phyloP scores from a whole-genome alignment of 495 filamentous ascomycete species.

The Lasiosphaeria ovina region DNA sequence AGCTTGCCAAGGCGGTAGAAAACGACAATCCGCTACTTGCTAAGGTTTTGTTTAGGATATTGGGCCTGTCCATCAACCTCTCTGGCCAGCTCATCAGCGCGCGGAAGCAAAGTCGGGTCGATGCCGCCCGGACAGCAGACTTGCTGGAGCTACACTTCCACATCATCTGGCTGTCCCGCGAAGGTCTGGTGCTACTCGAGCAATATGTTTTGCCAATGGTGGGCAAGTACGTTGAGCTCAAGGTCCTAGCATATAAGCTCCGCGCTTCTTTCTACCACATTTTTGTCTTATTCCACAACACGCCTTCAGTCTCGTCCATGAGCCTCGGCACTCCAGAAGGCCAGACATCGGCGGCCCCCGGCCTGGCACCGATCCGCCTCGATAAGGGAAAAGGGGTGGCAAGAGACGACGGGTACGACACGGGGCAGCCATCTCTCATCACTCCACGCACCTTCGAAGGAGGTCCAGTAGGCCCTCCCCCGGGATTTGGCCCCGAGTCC shows the following conservation, averaged over 20 bases:
- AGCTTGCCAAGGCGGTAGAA: conserved; percentile 72
- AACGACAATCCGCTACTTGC: conserved; percentile 73
- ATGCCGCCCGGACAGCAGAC: conserved; percentile 74
- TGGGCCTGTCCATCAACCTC: conserved; percentile 86
- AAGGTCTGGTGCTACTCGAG: conserved; percentile 84
- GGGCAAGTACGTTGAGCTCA: conserved; percentile 65
- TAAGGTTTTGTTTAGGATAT: conserved; percentile 78
- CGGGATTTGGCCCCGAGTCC: conserved; percentile 50
- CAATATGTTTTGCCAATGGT: conserved; percentile 82
- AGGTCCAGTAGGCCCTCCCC: conserved; percentile 49
- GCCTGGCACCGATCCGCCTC: conserved; percentile 25
- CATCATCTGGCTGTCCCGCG: conserved; percentile 92
- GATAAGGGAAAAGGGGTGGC: conserved; percentile 49
- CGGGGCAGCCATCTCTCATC: conserved; percentile 33
- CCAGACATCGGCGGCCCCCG: conserved; percentile 25
- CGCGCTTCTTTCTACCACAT: conserved; percentile 94
- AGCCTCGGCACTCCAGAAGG: conserved; percentile 33
- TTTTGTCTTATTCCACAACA: conserved; percentile 93
- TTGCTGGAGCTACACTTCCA: conserved; percentile 84
- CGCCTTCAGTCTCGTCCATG: conserved; percentile 45
- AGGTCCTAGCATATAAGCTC: conserved; percentile 86
- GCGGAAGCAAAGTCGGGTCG: conserved; percentile 77
- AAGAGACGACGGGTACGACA: conserved; percentile 28
- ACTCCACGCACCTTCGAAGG: conserved; percentile 47
- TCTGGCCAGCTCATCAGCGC: conserved; percentile 81